Conservation (phyloP, 2,329 filamentous ascomycete genomes). For the Neoscytalidium dimidiatum region DNA sequence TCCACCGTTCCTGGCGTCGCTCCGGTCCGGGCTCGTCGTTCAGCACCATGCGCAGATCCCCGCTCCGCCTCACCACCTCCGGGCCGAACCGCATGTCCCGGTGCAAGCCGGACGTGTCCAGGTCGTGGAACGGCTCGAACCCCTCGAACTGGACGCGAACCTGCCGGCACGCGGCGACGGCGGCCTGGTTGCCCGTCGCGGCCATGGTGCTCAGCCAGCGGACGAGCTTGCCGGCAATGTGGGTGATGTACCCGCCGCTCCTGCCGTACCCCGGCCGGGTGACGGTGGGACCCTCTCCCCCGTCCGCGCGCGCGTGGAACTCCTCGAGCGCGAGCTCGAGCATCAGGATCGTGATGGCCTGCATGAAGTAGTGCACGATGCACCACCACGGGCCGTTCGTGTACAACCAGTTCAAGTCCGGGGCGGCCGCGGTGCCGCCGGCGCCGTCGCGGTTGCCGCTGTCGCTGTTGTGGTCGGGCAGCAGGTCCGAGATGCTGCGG, state of each 20-base stretch:
- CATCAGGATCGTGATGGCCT: conserved; percentile 39
- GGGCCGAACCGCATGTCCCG: background rate
- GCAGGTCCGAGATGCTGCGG: conserved; percentile 31
- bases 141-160: background rate
- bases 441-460: no score
- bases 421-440: conserved; percentile 27
- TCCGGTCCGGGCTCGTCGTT: no score
- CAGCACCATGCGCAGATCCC: no score
- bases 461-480: no score
- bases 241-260: no score
- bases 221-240: conserved; percentile 33
- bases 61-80: background rate
- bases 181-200: conserved; percentile 13
- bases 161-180: background rate
- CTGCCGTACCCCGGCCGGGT: no score
- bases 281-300: background rate
- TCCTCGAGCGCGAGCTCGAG: conserved; percentile 37
- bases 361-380: conserved; percentile 42
- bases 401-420: conserved; percentile 29
- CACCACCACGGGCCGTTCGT: conserved; percentile 43
- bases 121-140: background rate
- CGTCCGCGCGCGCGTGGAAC: conserved; percentile 23
- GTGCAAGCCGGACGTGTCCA: background rate
- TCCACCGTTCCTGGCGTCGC: background rate
- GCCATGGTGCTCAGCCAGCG: conserved; percentile 36